Percentiles rank a stretch among this genome's conserved stretches.
These are phyloP conservation scores for Diaporthe destruens DNA, from an alignment of 2,329 filamentous ascomycete genomes.

Conservation along the genomic window DNA sequence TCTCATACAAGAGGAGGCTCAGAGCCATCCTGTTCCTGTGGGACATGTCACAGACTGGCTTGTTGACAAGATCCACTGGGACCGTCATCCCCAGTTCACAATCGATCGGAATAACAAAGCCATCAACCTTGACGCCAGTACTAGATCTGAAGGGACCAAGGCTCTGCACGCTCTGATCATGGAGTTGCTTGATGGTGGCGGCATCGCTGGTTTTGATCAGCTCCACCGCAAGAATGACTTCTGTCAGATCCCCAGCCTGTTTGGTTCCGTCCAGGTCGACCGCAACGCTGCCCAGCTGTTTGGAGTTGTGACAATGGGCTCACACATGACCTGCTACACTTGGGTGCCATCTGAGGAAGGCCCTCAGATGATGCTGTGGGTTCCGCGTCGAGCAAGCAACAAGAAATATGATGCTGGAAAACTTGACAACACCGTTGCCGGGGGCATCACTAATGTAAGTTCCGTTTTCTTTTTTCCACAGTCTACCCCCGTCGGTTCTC, in stretches of 20 bases:
- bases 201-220: background rate
- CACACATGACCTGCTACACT: background rate
- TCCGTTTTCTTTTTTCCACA: too few species aligned
- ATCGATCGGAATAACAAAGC: background rate
- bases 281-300: slow-evolving; percentile 8
- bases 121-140: background rate
- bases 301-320: background rate
- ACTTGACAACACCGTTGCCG: background rate
- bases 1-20: background rate
- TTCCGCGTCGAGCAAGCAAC: background rate
- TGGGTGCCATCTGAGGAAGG: background rate
- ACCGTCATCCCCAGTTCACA: background rate
- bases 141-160: background rate
- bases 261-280: background rate
- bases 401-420: background rate
- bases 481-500: too few species aligned
- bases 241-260: background rate
- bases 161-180: background rate
- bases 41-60: slow-evolving; percentile 6
- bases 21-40: background rate
- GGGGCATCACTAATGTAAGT: background rate
- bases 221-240: background rate
- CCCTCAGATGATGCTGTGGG: background rate
- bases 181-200: background rate
- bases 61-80: background rate